Percentiles rank a stretch among this genome's conserved stretches.
Evolutionary conservation across 345 rosid genomes (phyloP).

Genomic region (Boechera divaricarpa): DNA sequence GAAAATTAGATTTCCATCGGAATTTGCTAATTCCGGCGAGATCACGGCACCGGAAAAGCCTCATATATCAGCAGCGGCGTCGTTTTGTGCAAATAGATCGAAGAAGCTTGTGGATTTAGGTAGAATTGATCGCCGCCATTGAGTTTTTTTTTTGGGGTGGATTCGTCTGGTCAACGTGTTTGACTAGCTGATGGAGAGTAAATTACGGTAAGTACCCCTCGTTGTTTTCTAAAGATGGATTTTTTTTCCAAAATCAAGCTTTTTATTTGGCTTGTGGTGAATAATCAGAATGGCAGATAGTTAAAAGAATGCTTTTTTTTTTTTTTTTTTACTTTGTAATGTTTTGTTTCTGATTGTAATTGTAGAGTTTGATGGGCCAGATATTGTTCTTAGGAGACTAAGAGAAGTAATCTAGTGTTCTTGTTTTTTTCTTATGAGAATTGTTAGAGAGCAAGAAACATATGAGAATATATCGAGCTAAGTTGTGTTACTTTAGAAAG

Average conservation of each 20-base stretch:
- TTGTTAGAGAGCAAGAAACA: neutral
- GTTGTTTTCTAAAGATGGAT: constrained; percentile 12
- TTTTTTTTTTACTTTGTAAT: neutral
- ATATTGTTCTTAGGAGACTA: constrained; percentile 23
- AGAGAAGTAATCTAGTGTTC: constrained; percentile 7
- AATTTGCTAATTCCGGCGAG: constrained; percentile 54
- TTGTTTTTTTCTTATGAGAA: neutral
- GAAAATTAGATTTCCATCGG: constrained; percentile 53
- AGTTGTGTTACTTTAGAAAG: neutral
- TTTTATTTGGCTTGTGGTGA: constrained; percentile 31
- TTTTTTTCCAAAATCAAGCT: constrained; percentile 14
- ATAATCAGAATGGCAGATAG: constrained; percentile 5
- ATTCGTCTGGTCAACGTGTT: constrained; percentile 41
- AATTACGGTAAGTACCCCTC: constrained; percentile 16
- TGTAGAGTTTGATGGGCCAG: constrained; percentile 24
- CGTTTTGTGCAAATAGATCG: constrained; percentile 76
- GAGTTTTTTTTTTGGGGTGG: constrained; percentile 31
- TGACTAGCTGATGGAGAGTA: constrained; percentile 22
- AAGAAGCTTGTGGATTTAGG: constrained; percentile 93
- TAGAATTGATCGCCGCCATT: constrained; percentile 65
- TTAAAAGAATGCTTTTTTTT: neutral
- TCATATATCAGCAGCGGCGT: constrained; percentile 70
- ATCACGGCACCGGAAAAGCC: constrained; percentile 57
- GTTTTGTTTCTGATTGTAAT: neutral
- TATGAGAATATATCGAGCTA: neutral